Base-by-base conservation (phyloP, 768 basidiomycete genomes). In the Pleurotus pulmonarius region DNA sequence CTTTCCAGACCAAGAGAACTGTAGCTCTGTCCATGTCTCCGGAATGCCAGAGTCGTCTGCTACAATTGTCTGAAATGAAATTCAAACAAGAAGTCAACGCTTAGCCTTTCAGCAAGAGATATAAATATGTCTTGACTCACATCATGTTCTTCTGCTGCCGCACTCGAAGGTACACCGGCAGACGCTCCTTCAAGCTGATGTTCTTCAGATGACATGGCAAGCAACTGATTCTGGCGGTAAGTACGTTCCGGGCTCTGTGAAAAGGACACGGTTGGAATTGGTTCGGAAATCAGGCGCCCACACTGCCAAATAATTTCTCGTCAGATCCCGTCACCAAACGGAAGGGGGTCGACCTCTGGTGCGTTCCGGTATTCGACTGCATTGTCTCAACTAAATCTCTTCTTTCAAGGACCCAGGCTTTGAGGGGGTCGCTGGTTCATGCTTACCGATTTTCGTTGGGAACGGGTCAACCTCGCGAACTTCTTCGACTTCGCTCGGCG, bases 1-100 rank as follows among this genome's bases (percentile, higher is more conserved):
- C 64, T 86, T 87, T 25, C 87, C 88, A 16, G 82, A 74, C 88
- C 90, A 90, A 7, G 81, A 80, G 69, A 92, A 89, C 47, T 79
- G 79, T 38, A 93, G 71, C 18, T 80, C 75, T 22, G 82, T 76
- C 87, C 87, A 90, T 58, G 65, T 66, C 60, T 81, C 81, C 34
- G 67, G 51, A 43, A 60, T n/a, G 7, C 9, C 51, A 40, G 51
- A 39, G 51, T 41, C 51, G 18, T 53, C 51, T 49, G 29, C 29
- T 4, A 34, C 29, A 34, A 34, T 34, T 34, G 29, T 34, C 29
- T 34, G 8, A 34, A 8, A 34, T 3, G 29, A 34, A 34, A 4
- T 34, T 11, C 29, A 29, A 29, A 29, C 29, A 11, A 34, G 29
- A 11, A 34, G 9, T 34, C 29, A 34, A 3, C 11, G 29, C 8